Base-by-base conservation (phyloP, 257 asterid species). In the Rehmannia glutinosa region DNA sequence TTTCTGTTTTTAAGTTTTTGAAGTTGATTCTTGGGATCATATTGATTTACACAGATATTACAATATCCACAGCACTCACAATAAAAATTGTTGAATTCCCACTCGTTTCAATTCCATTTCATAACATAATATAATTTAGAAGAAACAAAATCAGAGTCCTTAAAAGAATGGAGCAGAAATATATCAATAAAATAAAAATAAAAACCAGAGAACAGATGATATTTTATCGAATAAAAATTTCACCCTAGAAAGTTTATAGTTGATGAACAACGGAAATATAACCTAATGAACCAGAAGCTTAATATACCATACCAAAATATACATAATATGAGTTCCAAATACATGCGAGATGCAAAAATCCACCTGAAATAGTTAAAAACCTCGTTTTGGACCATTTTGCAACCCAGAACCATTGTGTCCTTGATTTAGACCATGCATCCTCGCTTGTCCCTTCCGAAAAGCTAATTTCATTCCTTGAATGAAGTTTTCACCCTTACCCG, bases 401-500 rank as follows among this genome's bases (percentile, higher is more conserved):
- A 11, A 13, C 17, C 36, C n/a, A 6, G 28, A 50, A 27, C 20
- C 68, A 62, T 30, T 27, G 53, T 61, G 11, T 10, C 59, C 36
- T 4, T 30, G 30, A 11, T 55, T 41, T 24, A 62, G n/a, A 43
- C 36, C 25, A 41, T n/a, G 19, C 21, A 64, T 64, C 20, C 41
- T 27, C n/a, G n/a, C n/a, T n/a, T n/a, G n/a, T n/a, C n/a, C n/a
- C n/a, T n/a, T n/a, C 33, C 23, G 25, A n/a, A 52, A 33, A 53
- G 27, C 60, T 69, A 52, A 17, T 52, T 32, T 73, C 77, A 58
- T 69, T 56, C 51, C 45, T 35, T 50, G 41, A 41, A 74, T 73
- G 72, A 82, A 27, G 60, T 72, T 74, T 73, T 86, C 49, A 81
- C 87, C 82, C 84, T 78, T 28, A 88, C 89, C 62, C 96, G 79